Evolutionary conservation across 352 stramenopile species (phyloP).

Genomic region (Halophytophthora batemanensis): DNA sequence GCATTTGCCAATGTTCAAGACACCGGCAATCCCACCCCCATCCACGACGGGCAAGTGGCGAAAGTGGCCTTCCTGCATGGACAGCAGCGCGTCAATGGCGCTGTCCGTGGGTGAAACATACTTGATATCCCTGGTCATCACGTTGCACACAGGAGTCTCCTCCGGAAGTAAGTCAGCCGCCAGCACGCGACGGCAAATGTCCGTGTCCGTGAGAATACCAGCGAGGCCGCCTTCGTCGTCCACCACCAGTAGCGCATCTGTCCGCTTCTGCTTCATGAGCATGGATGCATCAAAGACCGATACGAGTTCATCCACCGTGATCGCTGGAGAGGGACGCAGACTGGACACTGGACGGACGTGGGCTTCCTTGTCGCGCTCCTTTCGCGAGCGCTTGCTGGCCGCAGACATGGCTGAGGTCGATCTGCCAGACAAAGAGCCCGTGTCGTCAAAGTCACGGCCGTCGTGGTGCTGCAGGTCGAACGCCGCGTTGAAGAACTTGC

Average conservation of each 20-base stretch:
- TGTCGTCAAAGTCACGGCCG: constrained; percentile 47
- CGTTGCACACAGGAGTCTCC: constrained; percentile 65
- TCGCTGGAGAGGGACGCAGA: constrained; percentile 65
- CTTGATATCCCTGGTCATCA: constrained; percentile 97
- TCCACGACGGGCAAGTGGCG: constrained; percentile 95
- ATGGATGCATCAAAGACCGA: constrained; percentile 88
- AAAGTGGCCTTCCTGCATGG: constrained; percentile 98
- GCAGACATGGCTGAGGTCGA: constrained; percentile 42
- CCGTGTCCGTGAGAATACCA: constrained; percentile 96
- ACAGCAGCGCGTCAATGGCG: constrained; percentile 95
- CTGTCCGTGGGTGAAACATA: constrained; percentile 93
- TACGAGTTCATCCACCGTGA: constrained; percentile 68
- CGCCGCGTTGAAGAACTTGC: constrained; percentile 74
- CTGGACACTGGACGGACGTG: constrained; percentile 82
- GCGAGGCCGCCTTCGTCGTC: constrained; percentile 79
- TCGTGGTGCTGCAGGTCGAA: constrained; percentile 72
- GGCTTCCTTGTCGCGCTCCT: constrained; percentile 73
- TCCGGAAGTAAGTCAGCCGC: constrained; percentile 79
- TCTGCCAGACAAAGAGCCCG: constrained; percentile 27
- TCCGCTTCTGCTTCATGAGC: constrained; percentile 91
- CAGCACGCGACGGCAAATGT: constrained; percentile 93
- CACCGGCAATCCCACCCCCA: constrained; percentile 85
- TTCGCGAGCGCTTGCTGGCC: constrained; percentile 67
- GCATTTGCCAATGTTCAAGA: constrained; percentile 98
- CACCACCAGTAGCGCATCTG: constrained; percentile 92